Base-by-base conservation (phyloP, 192 early-diverging fungal genomes). In the Cetraspora pellucida region DNA sequence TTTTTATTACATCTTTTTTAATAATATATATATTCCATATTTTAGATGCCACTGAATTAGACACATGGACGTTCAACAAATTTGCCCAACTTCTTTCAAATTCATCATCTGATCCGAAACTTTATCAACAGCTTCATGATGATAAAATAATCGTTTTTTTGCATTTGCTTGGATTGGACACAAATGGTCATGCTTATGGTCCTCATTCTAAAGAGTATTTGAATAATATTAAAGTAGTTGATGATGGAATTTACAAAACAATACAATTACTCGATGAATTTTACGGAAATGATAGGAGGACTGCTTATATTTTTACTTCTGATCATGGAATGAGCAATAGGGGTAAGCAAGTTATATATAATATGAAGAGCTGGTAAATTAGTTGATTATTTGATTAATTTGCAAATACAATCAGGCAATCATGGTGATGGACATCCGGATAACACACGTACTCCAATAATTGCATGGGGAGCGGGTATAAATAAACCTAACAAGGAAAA, bases 301-400 rank as follows among this genome's bases (percentile, higher is more conserved):
- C 95, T 13, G 89, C 94, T 2, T 97, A 90, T 74, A 86, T 98
- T n/a, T 95, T 98, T 73, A 95, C 96, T 11, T 89, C 95, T 1
- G 97, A 98, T 82, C 97, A 98, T 80, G 97, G 97, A 44, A 98
- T 98, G 97, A 92, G 91, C 79, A 93, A 96, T 78, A 87, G 92
- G 72, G 96, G 92, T 86, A 79, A 67, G 67, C 50, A 47, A 19
- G 17, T 77, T 10, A 47, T 30, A 21, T 58, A 10, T 9, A 11
- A 7, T 47, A 59, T 54, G 10, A 66, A 37, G 19, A 65, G 31
- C 14, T 54, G 10, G 45, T 55, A 10, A 52, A 44, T 37, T 21
- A 6, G 21, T 78, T 73, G 46, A 44, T 65, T 21, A 28, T 21
- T 46, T 52, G 37, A 46, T 67, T 57, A 10, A 10, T 50, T 10